These are phyloP conservation scores for Phytophthora rubi DNA, from an alignment of 352 stramenopile species.

Conservation along the genomic window DNA sequence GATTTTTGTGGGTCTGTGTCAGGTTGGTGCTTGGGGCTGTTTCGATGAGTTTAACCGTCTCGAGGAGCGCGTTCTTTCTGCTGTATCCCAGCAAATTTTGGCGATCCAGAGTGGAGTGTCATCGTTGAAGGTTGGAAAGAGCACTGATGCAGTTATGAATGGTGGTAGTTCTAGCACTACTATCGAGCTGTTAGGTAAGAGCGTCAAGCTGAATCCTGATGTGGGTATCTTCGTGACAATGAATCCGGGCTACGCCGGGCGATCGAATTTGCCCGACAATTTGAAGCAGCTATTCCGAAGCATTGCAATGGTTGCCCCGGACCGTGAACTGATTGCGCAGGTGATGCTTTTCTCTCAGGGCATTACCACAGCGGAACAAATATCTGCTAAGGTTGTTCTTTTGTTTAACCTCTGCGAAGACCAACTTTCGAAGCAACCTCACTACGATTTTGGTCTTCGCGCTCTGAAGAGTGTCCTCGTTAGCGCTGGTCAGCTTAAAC, in stretches of 20 bases:
- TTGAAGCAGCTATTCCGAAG: slow-evolving; percentile 99
- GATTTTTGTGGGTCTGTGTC: slow-evolving; percentile 99
- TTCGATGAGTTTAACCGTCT: slow-evolving; percentile 99
- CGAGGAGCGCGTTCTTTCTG: slow-evolving; percentile 99
- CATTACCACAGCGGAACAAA: slow-evolving; percentile 97
- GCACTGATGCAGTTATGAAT: slow-evolving; percentile 33
- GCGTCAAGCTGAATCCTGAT: slow-evolving; percentile 95
- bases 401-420: slow-evolving; percentile 98
- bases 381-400: slow-evolving; percentile 97
- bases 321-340: slow-evolving; percentile 99
- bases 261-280: slow-evolving; percentile 97
- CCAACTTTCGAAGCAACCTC: slow-evolving; percentile 98
- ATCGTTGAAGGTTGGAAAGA: slow-evolving; percentile 74
- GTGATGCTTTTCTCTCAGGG: slow-evolving; percentile 99
- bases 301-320: slow-evolving; percentile 99
- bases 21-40: slow-evolving; percentile 99
- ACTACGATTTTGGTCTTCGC: slow-evolving; percentile 99
- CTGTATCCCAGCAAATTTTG: slow-evolving; percentile 99
- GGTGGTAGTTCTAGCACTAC: slow-evolving; percentile 35
- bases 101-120: slow-evolving; percentile 98
- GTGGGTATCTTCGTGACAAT: slow-evolving; percentile 99
- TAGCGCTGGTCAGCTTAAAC: slow-evolving; percentile 98
- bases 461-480: slow-evolving; percentile 99
- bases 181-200: slow-evolving; percentile 97
- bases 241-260: slow-evolving; percentile 99